These are phyloP conservation scores for Diaporthe citriasiana DNA, from an alignment of 2,329 filamentous ascomycete species.

Conservation along the genomic window DNA sequence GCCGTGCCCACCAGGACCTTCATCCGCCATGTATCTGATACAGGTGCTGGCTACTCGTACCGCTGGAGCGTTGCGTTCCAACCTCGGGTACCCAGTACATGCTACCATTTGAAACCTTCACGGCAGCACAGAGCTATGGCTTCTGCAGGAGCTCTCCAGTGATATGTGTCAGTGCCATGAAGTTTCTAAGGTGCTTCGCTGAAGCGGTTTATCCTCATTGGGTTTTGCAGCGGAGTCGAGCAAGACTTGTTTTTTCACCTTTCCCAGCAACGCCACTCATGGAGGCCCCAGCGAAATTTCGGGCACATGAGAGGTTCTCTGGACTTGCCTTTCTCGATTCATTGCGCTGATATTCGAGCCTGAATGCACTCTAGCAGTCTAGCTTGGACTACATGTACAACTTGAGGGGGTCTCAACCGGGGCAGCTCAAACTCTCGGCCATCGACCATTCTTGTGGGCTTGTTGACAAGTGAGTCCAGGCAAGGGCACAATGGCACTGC, in stretches of 20 bases:
- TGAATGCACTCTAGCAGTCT: background rate
- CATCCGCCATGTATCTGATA: slow-evolving; percentile 20
- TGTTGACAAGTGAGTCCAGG: background rate
- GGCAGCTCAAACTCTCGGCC: slow-evolving; percentile 1
- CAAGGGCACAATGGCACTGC: background rate
- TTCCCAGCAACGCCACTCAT: background rate
- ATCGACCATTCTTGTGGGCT: slow-evolving; percentile 15
- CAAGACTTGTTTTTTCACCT: background rate
- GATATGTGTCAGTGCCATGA: slow-evolving; percentile 14
- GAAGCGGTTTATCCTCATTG: slow-evolving; percentile 17
- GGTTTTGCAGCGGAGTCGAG: slow-evolving; percentile 1
- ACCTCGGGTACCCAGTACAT: slow-evolving; percentile 1
- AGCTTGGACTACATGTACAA: background rate
- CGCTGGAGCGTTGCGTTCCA: background rate
- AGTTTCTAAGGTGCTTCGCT: slow-evolving; percentile 12
- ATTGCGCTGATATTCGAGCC: slow-evolving; percentile 25
- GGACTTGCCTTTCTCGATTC: background rate
- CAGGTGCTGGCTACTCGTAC: background rate
- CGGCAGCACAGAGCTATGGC: slow-evolving; percentile 13
- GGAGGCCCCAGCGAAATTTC: slow-evolving; percentile 11
- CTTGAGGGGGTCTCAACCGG: background rate
- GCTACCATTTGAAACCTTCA: slow-evolving; percentile 8
- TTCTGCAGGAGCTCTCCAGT: slow-evolving; percentile 21
- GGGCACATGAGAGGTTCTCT: background rate
- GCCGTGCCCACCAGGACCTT: background rate